Base-by-base conservation (phyloP, 1,139 yeast genomes). In the Wickerhamomyces sp. region DNA sequence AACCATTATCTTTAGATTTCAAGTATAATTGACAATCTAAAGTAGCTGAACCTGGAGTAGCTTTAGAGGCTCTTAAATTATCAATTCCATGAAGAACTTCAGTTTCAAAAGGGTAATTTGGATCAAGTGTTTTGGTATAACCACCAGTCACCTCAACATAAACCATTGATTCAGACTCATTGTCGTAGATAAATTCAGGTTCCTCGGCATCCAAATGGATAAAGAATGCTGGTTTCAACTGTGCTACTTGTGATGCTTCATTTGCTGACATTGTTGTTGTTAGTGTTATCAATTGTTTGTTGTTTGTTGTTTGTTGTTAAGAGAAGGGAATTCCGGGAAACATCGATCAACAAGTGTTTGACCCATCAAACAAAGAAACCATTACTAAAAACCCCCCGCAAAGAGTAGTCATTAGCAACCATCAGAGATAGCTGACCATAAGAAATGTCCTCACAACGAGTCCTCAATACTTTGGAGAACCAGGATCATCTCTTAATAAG, bases 11-110 rank as follows among this genome's bases (percentile, higher is more conserved):
- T 36, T 62, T 65, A 10, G 72, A 65, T 49, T 64, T 69, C 37
- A 78, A 71, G 51, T 67, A 75, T 43, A 78, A 52, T 46, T 68
- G 69, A 59, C 83, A 78, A 57, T 78, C 80, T 52, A 79, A 66
- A 26, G 47, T 43, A 7, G 48, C 38, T 1, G 51, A 42, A n/a
- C 56, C 58, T 27, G 71, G 65, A 33, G 63, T 61, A 2, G 63
- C 56, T 8, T 67, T 63, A 3, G 62, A 56, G 18, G 68, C 61
- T 30, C 71, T 66, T 53, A 79, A 64, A 43, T 76, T 76, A 52
- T 79, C 84, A 49, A 65, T 62, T 11, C 84, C 84, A 34, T 44
- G 42, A 6, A 27, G 38, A 45, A 70, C 54, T 8, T 51, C 54
- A 26, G 65, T 58, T 42, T 69, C 69, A 43, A 69, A 67, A 36